Evolutionary conservation across 495 filamentous ascomycete species (phyloP).

Genomic region (Hyaloscypha variabilis): DNA sequence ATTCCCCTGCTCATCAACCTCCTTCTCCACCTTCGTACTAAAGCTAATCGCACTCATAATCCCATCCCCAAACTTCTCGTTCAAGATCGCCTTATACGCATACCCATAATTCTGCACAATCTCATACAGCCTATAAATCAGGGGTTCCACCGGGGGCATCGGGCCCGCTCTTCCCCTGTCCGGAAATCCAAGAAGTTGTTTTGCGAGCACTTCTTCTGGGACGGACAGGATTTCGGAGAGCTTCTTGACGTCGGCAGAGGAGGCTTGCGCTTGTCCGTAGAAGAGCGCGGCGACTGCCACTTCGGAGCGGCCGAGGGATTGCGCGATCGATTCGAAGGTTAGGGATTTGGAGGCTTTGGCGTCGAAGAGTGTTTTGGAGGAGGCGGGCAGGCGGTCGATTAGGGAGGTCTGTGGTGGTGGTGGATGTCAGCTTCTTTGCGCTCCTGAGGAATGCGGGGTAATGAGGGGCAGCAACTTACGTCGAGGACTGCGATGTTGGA

Average conservation of each 20-base stretch:
- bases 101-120: constrained; percentile 98
- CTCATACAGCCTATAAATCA: constrained; percentile 95
- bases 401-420: constrained; percentile 38
- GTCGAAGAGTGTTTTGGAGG: constrained; percentile 76
- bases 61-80: constrained; percentile 98
- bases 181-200: constrained; percentile 72
- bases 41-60: constrained; percentile 99
- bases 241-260: constrained; percentile 73
- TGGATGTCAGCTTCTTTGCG: not conserved
- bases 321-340: constrained; percentile 80
- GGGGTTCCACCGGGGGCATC: constrained; percentile 92
- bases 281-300: constrained; percentile 92
- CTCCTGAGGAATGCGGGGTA: constrained; percentile 9
- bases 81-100: constrained; percentile 93
- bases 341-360: constrained; percentile 77
- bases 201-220: constrained; percentile 54
- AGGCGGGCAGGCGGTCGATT: constrained; percentile 59
- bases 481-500: constrained; percentile 39
- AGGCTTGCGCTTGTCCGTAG: constrained; percentile 88
- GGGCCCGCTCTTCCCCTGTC: constrained; percentile 82
- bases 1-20: constrained; percentile 80
- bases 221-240: constrained; percentile 71
- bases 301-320: constrained; percentile 79
- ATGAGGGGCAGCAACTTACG: constrained; percentile 30
- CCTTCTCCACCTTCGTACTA: constrained; percentile 92